Percentiles rank a stretch among this genome's conserved stretches.
Evolutionary conservation across 345 rosid species (phyloP).

Genomic region (Stellera chamaejasme): DNA sequence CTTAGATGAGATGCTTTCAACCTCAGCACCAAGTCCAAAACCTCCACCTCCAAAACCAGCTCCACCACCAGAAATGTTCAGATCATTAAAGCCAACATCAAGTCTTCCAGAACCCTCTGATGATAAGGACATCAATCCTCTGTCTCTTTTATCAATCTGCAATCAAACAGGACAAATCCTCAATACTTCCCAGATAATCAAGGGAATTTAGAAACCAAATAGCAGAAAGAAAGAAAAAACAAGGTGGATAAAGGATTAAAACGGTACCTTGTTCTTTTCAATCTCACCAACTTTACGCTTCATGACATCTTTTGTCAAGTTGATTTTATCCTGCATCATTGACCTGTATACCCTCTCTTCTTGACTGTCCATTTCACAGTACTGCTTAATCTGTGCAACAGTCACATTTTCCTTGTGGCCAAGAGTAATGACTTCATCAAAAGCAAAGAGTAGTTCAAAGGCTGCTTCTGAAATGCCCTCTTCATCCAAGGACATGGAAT

Average conservation of each 20-base stretch:
- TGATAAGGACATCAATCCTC: slow-evolving; percentile 72
- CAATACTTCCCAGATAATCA: slow-evolving; percentile 8
- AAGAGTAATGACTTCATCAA: slow-evolving; percentile 91
- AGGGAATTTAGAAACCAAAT: slow-evolving; percentile 8
- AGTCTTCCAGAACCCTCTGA: slow-evolving; percentile 85
- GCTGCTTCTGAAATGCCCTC: slow-evolving; percentile 74
- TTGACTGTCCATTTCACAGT: slow-evolving; percentile 97
- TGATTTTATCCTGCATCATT: slow-evolving; percentile 83
- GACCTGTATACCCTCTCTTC: slow-evolving; percentile 90
- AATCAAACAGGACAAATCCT: slow-evolving; percentile 4
- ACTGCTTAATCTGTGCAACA: slow-evolving; percentile 82
- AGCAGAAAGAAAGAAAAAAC: background rate
- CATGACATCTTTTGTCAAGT: slow-evolving; percentile 88
- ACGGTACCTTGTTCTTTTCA: slow-evolving; percentile 85
- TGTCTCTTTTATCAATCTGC: slow-evolving; percentile 79
- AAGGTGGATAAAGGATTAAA: slow-evolving; percentile 5
- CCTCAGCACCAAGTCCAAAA: slow-evolving; percentile 57
- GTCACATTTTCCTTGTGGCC: slow-evolving; percentile 97
- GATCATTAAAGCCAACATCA: slow-evolving; percentile 65
- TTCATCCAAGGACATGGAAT: slow-evolving; percentile 67
- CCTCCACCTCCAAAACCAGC: slow-evolving; percentile 73
- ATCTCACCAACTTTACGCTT: slow-evolving; percentile 90
- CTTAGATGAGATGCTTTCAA: slow-evolving; percentile 56
- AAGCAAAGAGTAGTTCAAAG: slow-evolving; percentile 86
- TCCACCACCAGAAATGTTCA: slow-evolving; percentile 67